Evolutionary conservation across 1,139 yeast species (phyloP).

Genomic region (Taiozyma sp.): DNA sequence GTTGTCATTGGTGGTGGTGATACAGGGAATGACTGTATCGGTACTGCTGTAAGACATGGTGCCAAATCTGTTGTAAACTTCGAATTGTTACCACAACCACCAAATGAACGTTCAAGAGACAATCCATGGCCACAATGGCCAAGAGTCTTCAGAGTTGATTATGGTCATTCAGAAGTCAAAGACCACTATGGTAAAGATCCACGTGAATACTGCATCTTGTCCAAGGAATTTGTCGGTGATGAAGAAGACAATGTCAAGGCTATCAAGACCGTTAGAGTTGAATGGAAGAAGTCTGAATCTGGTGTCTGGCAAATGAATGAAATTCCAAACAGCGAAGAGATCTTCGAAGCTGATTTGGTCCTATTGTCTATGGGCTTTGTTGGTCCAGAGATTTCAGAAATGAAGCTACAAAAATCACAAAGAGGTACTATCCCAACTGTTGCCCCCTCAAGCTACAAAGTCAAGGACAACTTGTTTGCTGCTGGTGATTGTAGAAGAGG

Average conservation of each 20-base stretch:
- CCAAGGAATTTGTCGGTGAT: slow-evolving; percentile 93
- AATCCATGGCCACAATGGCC: slow-evolving; percentile 99
- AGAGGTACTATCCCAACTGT: slow-evolving; percentile 82
- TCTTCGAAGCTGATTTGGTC: slow-evolving; percentile 92
- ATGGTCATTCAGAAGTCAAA: slow-evolving; percentile 94
- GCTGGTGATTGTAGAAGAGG: slow-evolving; percentile 99
- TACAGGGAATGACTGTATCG: slow-evolving; percentile 98
- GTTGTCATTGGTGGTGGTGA: slow-evolving; percentile 99
- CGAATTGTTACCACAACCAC: slow-evolving; percentile 91
- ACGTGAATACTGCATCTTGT: slow-evolving; percentile 90
- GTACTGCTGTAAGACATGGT: slow-evolving; percentile 96
- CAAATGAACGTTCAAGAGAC: slow-evolving; percentile 80
- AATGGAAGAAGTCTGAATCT: slow-evolving; percentile 92
- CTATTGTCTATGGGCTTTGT: slow-evolving; percentile 95
- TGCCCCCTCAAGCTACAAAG: slow-evolving; percentile 66
- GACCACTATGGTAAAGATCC: slow-evolving; percentile 97
- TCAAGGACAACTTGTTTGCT: slow-evolving; percentile 71
- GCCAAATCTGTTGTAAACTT: slow-evolving; percentile 95
- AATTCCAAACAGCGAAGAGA: slow-evolving; percentile 89
- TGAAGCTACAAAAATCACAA: slow-evolving; percentile 66
- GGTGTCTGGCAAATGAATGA: slow-evolving; percentile 99
- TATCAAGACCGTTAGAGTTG: slow-evolving; percentile 92
- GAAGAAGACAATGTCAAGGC: slow-evolving; percentile 92
- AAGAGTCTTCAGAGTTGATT: slow-evolving; percentile 93
- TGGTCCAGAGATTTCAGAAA: slow-evolving; percentile 88